Evolutionary conservation across 2,329 filamentous ascomycete species (phyloP), one percentile per base, ranked within the genome.

Genomic region (Monilinia fructigena): DNA sequence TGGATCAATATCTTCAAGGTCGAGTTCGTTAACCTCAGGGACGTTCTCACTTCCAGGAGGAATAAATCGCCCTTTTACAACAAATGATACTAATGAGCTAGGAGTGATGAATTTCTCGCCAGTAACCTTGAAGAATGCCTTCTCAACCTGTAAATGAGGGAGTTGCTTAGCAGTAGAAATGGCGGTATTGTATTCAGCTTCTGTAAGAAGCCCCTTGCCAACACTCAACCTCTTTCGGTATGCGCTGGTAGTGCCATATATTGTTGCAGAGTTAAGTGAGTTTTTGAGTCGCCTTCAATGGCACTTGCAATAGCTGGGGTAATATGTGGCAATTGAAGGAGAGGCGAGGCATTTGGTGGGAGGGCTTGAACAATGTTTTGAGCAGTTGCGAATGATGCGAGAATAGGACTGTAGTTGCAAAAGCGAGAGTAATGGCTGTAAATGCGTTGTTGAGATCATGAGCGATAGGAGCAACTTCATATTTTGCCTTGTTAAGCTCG

Each of bases 51-150:
- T 89, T 55, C 93, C 94, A 4, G 95, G 93, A 7, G 95, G 95
- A 58, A 98, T 88, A 75, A 98, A 90, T 66, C 95, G 92, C 42
- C 91, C 93, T 82, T 99, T 99, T 76, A 99, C 87, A 62, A 99
- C 92, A 40, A 99, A 89, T 69, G 93, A 94, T 28, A 98, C 94
- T 48, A 99, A 85, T 66, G 93, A 96, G 67, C 90, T 92, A 8
- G 95, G 93, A 42, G 94, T 96, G 75, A 99, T 92, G 77, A 89
- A 90, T 71, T 90, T 91, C 80, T 99, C 96, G 76, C 95, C 95
- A 63, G 92, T 89, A 55, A 99, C 96, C 83, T 99, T 99, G 87
- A 99, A 99, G 80, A 97, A 99, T 10, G 93, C 92, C 80, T 93
- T 96, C 75, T 92, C 92, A 14, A 99, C 87, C 67, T 90, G 86